Conservation (phyloP, 352 stramenopile genomes). For the Blastocystis sp. region DNA sequence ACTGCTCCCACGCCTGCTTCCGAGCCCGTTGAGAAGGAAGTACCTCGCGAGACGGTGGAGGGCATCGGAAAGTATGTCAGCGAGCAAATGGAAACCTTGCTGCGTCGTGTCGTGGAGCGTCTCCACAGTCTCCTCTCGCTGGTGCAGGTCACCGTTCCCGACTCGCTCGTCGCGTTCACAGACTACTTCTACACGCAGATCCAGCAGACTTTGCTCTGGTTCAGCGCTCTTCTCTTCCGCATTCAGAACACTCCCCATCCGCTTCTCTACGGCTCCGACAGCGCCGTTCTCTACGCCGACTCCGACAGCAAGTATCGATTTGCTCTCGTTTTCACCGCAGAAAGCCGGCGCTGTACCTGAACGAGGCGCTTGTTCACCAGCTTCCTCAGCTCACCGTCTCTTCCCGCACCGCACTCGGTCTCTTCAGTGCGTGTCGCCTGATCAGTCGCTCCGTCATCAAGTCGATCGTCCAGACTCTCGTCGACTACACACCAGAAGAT, state of each 20-base stretch:
- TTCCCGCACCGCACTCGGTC: not conserved
- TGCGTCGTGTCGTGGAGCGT: not conserved
- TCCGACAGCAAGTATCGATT: not conserved
- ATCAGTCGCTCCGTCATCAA: not conserved
- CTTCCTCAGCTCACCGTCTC: not conserved
- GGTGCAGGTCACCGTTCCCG: not conserved
- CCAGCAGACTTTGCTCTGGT: conserved; percentile 25
- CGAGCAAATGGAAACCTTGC: not conserved
- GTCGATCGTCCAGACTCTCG: not conserved
- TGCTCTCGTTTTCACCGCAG: not conserved
- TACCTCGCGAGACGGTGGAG: not conserved
- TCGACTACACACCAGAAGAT: conserved; percentile 9
- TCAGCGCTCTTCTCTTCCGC: not conserved
- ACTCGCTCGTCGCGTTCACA: not conserved
- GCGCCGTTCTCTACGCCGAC: not conserved
- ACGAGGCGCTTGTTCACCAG: not conserved
- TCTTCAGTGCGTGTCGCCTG: not conserved
- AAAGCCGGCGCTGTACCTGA: not conserved
- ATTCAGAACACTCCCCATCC: not conserved
- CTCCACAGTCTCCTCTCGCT: conserved; percentile 19
- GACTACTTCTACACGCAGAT: conserved; percentile 53
- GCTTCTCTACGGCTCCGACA: not conserved
- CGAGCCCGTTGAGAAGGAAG: not conserved
- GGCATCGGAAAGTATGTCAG: not conserved
- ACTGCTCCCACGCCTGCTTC: not conserved